phyloP scores from a whole-genome alignment of 768 basidiomycete genomes.

The Trametes punicea region DNA sequence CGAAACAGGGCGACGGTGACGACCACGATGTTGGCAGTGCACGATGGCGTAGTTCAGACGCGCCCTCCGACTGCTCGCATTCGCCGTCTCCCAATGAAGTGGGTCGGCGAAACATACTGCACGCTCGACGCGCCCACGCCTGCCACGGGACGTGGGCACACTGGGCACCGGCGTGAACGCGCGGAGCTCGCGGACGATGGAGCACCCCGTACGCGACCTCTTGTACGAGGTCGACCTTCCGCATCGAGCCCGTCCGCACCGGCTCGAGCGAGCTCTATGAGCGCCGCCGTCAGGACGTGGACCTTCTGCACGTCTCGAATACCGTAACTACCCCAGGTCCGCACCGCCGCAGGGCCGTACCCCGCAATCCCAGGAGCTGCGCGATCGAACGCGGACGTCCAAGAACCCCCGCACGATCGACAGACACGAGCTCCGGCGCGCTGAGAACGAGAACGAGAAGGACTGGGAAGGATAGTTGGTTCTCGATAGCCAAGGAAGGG shows the following conservation, averaged over 20 bases:
- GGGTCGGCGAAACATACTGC: not conserved
- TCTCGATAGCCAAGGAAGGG: not conserved
- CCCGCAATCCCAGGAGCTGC: not conserved
- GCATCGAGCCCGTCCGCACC: no score
- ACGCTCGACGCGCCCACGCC: not conserved
- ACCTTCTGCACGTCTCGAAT: not conserved
- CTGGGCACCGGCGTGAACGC: no score
- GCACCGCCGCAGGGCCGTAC: not conserved
- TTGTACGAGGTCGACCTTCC: no score
- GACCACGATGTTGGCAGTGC: no score
- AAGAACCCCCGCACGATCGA: not conserved
- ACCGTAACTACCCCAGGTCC: not conserved
- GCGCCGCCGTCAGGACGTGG: not conserved
- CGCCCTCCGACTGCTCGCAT: not conserved
- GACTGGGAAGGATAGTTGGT: no score
- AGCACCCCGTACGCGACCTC: no score
- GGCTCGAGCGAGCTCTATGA: no score
- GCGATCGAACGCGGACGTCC: not conserved
- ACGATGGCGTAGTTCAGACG: no score
- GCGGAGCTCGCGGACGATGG: no score
- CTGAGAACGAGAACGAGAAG: not conserved
- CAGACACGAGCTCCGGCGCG: not conserved
- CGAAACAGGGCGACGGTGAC: not conserved
- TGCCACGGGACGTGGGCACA: no score
- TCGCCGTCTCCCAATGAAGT: not conserved